Percentiles rank a stretch among this genome's conserved stretches.
Conservation (phyloP, 441 rosid genomes). For the Syzygium malaccense region DNA sequence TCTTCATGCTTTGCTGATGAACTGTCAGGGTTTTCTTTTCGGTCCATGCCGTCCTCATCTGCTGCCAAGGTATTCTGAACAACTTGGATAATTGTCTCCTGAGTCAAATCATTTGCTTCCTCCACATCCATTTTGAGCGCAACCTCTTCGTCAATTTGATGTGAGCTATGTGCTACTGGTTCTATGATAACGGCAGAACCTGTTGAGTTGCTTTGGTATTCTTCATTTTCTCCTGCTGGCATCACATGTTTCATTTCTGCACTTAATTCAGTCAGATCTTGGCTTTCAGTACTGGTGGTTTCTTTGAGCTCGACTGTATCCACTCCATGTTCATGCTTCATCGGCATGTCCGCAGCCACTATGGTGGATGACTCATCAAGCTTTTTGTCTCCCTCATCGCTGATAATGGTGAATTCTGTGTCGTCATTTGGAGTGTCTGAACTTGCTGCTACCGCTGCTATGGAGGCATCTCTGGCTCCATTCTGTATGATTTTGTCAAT, state of each 20-base stretch:
- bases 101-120: conserved; percentile 5
- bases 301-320: conserved; percentile 11
- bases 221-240: neutral
- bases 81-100: conserved; percentile 6
- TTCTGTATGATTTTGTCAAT: neutral
- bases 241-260: neutral
- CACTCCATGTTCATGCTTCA: conserved; percentile 1
- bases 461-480: neutral
- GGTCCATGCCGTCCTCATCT: neutral
- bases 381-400: conserved; percentile 4
- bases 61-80: conserved; percentile 2
- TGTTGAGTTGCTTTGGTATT: neutral
- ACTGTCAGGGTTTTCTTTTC: conserved; percentile 3
- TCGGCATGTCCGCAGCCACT: conserved; percentile 6
- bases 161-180: conserved; percentile 7
- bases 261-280: conserved; percentile 6
- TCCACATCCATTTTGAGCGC: conserved; percentile 1
- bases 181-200: neutral
- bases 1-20: conserved; percentile 5
- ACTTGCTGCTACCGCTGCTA: conserved; percentile 6
- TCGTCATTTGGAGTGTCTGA: conserved; percentile 12
- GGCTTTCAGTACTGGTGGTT: neutral
- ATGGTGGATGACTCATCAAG: conserved; percentile 6
- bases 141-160: neutral
- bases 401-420: conserved; percentile 5